Evolutionary conservation across 2,329 filamentous ascomycete species (phyloP).

Genomic region (Calonectria hongkongensis): DNA sequence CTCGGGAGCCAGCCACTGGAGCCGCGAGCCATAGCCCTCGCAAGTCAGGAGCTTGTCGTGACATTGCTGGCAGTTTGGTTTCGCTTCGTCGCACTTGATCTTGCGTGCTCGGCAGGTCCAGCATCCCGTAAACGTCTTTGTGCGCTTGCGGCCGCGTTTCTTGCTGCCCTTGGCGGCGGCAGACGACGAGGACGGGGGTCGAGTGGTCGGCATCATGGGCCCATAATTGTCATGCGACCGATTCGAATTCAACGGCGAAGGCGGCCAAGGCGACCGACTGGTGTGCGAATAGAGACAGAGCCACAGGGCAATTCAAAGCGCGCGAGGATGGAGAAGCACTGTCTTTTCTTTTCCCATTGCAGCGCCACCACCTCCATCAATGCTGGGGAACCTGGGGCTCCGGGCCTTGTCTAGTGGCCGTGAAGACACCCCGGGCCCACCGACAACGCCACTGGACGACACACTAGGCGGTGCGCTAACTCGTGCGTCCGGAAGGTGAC

Average conservation of each 20-base stretch:
- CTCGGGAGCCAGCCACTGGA: conserved; percentile 52
- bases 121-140: conserved; percentile 55
- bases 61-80: conserved; percentile 48
- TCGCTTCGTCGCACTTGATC: conserved; percentile 52
- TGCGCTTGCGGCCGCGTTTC: conserved; percentile 43
- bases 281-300: conserved; percentile 12
- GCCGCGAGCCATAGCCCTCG: conserved; percentile 56
- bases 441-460: not conserved
- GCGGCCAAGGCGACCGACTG: not conserved
- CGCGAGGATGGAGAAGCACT: not conserved
- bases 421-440: not conserved
- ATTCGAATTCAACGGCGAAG: not conserved
- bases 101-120: conserved; percentile 52
- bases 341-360: conserved; percentile 11
- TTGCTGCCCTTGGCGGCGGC: not conserved
- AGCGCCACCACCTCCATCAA: not conserved
- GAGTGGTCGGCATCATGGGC: conserved; percentile 25
- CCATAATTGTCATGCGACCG: not conserved
- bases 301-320: conserved; percentile 35
- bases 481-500: conserved; percentile 27
- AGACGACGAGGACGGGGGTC: not conserved
- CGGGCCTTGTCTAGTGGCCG: too few species aligned
- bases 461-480: not conserved
- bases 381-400: not conserved
- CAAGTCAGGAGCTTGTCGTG: conserved; percentile 54